phyloP scores from a whole-genome alignment of 441 rosid species.

The Arabidopsis hybrid region DNA sequence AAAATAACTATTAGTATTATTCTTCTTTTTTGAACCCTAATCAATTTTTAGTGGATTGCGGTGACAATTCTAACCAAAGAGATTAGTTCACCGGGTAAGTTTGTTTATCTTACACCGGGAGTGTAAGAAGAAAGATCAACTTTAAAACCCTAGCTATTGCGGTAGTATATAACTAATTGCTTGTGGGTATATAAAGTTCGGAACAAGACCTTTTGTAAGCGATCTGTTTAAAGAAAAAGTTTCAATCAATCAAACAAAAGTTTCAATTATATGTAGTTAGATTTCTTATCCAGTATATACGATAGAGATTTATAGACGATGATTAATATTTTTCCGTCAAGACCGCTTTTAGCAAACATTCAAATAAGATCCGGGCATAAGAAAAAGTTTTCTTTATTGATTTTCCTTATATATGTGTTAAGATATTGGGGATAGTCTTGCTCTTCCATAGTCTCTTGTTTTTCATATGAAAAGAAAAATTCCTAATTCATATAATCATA shows the following conservation, averaged over 20 bases:
- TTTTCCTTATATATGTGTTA: neutral
- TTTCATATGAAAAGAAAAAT: neutral
- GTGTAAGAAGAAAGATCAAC: neutral
- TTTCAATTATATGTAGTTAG: neutral
- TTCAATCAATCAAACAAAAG: neutral
- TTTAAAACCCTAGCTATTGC: neutral
- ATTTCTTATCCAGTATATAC: neutral
- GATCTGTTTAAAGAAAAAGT: neutral
- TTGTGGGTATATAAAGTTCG: neutral
- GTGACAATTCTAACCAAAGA: neutral
- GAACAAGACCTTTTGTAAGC: neutral
- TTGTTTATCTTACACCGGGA: neutral
- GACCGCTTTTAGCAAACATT: neutral
- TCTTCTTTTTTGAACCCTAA: neutral
- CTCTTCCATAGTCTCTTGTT: neutral
- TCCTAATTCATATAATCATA: neutral
- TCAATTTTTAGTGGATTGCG: neutral
- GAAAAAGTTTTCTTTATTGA: neutral
- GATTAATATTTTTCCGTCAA: neutral
- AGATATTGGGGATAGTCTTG: neutral
- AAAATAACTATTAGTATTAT: neutral
- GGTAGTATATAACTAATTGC: neutral
- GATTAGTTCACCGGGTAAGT: neutral
- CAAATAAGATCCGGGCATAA: neutral
- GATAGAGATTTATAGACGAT: neutral